Evolutionary conservation across 2,329 filamentous ascomycete species (phyloP).

Genomic region (Plenodomus lindquistii): DNA sequence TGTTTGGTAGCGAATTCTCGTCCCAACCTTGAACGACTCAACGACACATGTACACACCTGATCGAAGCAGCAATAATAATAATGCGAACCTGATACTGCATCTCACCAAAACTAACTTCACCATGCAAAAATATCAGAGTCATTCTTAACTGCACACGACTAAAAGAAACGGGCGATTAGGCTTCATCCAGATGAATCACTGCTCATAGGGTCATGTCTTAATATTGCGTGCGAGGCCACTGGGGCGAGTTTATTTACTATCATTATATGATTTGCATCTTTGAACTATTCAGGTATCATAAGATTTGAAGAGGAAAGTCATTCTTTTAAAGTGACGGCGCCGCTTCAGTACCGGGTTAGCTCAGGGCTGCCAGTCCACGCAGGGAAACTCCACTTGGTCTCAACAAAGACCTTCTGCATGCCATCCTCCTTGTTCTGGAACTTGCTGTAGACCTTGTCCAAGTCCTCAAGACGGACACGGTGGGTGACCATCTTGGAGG

Average conservation of each 20-base stretch:
- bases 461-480: conserved; percentile 61
- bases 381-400: conserved; percentile 61
- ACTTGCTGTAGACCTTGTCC: conserved; percentile 58
- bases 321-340: neutral
- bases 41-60: too few relatives aligned
- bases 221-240: too few relatives aligned
- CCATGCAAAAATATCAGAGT: too few relatives aligned
- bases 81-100: too few relatives aligned
- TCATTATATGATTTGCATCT: neutral
- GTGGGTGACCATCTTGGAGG: conserved; percentile 79
- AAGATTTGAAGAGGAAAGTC: neutral
- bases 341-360: conserved; percentile 51
- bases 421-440: conserved; percentile 72
- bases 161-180: too few relatives aligned
- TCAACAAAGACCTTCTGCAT: conserved; percentile 81
- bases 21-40: too few relatives aligned
- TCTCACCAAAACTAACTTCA: too few relatives aligned
- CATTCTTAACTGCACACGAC: too few relatives aligned
- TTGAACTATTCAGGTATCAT: neutral
- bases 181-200: too few relatives aligned
- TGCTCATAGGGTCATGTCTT: too few relatives aligned
- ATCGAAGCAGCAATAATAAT: too few relatives aligned
- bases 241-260: neutral
- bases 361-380: conserved; percentile 54
- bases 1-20: too few relatives aligned